Percentiles rank a stretch among this genome's conserved stretches.
Evolutionary conservation across 2,329 filamentous ascomycete genomes (phyloP).

Genomic region (Colletotrichum tropicale): DNA sequence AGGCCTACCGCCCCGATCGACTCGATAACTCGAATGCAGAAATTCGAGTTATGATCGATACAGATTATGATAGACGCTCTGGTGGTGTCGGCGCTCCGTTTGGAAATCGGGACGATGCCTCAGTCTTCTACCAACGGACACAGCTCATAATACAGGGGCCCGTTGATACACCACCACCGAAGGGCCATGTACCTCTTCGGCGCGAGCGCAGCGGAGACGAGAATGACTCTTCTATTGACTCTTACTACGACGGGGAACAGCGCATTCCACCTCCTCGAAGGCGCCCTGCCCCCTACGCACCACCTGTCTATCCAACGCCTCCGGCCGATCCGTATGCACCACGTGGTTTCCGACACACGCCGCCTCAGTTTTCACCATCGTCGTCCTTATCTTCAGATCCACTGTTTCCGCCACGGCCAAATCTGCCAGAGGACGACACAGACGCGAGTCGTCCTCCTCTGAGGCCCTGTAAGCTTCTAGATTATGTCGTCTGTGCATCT

Average conservation of each 20-base stretch:
- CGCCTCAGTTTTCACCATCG: neutral
- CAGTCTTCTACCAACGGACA: neutral
- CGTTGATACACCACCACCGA: neutral
- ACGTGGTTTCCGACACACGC: neutral
- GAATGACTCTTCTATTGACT: neutral
- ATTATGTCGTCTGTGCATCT: neutral
- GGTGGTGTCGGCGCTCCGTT: neutral
- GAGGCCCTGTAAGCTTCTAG: neutral
- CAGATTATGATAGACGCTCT: neutral
- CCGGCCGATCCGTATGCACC: neutral
- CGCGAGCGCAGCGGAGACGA: neutral
- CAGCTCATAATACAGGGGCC: slow-evolving; percentile 21
- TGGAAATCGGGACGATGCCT: neutral
- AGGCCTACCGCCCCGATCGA: slow-evolving; percentile 38
- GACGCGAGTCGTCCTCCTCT: neutral
- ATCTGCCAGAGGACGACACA: neutral
- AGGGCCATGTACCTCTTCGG: neutral
- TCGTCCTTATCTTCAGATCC: neutral
- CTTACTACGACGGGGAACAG: neutral
- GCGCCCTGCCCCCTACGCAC: neutral
- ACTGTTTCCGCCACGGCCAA: neutral
- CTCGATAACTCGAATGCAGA: neutral
- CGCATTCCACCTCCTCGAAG: neutral
- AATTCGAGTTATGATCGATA: neutral
- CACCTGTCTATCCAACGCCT: neutral